These are phyloP conservation scores for Chamaecyparis obtusa DNA, from an alignment of 75 land plant genomes.

Conservation along the genomic window DNA sequence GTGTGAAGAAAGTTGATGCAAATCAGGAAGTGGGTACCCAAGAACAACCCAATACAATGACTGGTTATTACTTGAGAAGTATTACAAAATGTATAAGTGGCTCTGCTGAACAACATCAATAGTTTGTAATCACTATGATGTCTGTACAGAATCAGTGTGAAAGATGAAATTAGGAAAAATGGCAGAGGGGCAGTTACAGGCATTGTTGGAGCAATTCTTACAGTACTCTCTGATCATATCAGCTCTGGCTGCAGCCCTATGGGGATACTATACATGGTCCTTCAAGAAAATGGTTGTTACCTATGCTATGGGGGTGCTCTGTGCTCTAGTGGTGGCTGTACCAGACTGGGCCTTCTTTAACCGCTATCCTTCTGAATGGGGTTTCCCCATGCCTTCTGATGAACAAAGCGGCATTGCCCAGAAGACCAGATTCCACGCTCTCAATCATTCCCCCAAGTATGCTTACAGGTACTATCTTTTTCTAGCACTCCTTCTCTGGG, in stretches of 20 bases:
- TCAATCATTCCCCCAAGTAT: conserved; percentile 15
- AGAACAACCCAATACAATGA: too few relatives aligned
- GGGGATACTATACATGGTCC: conserved; percentile 13
- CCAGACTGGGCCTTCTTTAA: conserved; percentile 20
- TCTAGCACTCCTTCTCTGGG: not conserved
- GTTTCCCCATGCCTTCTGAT: conserved; percentile 18
- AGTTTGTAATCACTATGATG: too few relatives aligned
- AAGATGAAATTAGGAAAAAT: not conserved
- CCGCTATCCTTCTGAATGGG: conserved; percentile 10
- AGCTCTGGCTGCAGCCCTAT: conserved; percentile 3
- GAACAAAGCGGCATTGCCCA: conserved; percentile 10
- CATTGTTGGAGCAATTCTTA: not conserved
- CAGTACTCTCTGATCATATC: conserved; percentile 9
- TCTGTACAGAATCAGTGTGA: too few relatives aligned
- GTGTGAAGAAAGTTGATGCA: too few relatives aligned
- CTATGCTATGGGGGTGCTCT: conserved; percentile 3
- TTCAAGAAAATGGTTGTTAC: conserved; percentile 15
- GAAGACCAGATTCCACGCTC: conserved; percentile 12
- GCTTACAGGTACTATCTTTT: conserved; percentile 7
- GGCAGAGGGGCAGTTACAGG: not conserved
- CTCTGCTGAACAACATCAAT: too few relatives aligned
- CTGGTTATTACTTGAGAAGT: too few relatives aligned
- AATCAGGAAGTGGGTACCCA: too few relatives aligned
- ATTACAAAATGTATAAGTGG: too few relatives aligned
- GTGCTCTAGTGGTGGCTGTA: conserved; percentile 4